These are phyloP conservation scores for Myxozyma kluyveri DNA, from an alignment of 805 yeast species.

Conservation along the genomic window DNA sequence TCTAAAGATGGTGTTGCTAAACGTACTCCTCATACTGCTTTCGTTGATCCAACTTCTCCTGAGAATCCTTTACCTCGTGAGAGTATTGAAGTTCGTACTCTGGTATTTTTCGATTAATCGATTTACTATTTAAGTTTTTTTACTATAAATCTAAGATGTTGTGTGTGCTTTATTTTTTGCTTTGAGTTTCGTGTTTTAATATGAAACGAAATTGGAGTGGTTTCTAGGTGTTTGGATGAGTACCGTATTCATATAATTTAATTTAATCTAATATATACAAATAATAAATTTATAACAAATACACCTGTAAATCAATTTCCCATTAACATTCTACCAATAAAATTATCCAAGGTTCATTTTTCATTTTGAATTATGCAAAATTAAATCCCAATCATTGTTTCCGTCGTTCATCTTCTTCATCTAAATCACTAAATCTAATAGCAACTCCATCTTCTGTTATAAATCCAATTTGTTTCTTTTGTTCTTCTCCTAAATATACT, in stretches of 20 bases:
- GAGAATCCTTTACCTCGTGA: slow-evolving; percentile 28
- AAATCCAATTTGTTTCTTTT: slow-evolving; percentile 20
- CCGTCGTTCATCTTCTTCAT: slow-evolving; percentile 9
- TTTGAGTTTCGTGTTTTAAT: background rate
- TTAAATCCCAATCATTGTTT: background rate
- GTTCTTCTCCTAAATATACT: slow-evolving; percentile 26
- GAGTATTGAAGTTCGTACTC: slow-evolving; percentile 32
- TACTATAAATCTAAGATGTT: background rate
- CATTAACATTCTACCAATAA: background rate
- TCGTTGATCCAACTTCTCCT: slow-evolving; percentile 31
- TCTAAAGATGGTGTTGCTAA: slow-evolving; percentile 28
- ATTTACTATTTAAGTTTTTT: background rate
- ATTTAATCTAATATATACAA: too few relatives aligned
- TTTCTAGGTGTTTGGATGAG: too few relatives aligned
- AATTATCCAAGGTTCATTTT: background rate
- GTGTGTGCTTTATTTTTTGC: background rate
- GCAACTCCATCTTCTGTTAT: slow-evolving; percentile 21
- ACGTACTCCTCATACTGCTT: slow-evolving; percentile 33
- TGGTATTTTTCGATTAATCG: slow-evolving; percentile 27
- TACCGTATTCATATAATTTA: background rate
- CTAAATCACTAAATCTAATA: slow-evolving; percentile 10
- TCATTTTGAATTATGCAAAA: background rate
- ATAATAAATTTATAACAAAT: too few relatives aligned
- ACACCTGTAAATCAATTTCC: too few relatives aligned
- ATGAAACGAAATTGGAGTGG: background rate